Percentiles rank a stretch among this genome's conserved stretches.
phyloP scores from a whole-genome alignment of 2,329 filamentous ascomycete species.

The Hymenoscyphus occultus region DNA sequence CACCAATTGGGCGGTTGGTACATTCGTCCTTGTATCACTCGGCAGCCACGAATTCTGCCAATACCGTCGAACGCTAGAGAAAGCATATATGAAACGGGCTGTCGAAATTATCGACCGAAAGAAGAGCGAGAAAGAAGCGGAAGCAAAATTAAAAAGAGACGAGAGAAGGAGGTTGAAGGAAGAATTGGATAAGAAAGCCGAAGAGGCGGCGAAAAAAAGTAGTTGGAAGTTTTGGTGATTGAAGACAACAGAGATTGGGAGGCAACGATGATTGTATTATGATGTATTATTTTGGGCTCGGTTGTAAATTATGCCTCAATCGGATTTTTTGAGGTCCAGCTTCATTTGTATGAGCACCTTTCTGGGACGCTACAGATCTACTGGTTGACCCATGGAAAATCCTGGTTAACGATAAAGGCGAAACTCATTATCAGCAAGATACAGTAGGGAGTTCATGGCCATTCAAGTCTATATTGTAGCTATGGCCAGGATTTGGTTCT shows the following conservation, averaged over 20 bases:
- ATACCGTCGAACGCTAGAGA: slow-evolving; percentile 68
- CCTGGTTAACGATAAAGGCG: too few relatives aligned
- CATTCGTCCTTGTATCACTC: slow-evolving; percentile 68
- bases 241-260: not conserved
- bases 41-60: slow-evolving; percentile 83
- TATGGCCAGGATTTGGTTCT: too few relatives aligned
- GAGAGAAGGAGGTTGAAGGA: slow-evolving; percentile 44
- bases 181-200: slow-evolving; percentile 39
- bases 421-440: too few relatives aligned
- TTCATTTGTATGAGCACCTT: too few relatives aligned
- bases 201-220: slow-evolving; percentile 26
- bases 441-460: too few relatives aligned
- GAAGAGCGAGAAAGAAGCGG: slow-evolving; percentile 60
- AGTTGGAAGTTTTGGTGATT: slow-evolving; percentile 37
- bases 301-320: not conserved
- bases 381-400: too few relatives aligned
- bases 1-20: slow-evolving; percentile 81
- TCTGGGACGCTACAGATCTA: too few relatives aligned
- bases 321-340: not conserved
- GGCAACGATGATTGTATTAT: not conserved
- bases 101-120: slow-evolving; percentile 78
- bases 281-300: not conserved
- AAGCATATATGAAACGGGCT: slow-evolving; percentile 78
- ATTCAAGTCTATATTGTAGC: too few relatives aligned
- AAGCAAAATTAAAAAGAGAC: slow-evolving; percentile 41